Evolutionary conservation across 768 basidiomycete genomes (phyloP).

Genomic region (Lactifluus piperatus): DNA sequence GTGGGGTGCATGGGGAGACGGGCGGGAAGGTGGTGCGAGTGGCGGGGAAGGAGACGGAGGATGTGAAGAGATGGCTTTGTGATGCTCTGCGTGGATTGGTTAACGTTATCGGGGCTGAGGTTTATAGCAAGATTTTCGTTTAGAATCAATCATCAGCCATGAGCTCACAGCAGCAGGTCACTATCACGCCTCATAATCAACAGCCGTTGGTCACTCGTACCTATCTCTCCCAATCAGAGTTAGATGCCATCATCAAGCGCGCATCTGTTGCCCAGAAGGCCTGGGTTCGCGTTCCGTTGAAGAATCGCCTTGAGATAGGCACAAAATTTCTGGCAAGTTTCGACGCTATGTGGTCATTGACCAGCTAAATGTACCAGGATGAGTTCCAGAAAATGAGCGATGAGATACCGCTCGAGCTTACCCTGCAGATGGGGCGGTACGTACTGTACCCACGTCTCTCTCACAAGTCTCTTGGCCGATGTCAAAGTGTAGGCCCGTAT

Average conservation of each 20-base stretch:
- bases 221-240: constrained; percentile 51
- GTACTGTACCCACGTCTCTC: constrained; percentile 28
- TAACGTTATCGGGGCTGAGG: constrained; percentile 49
- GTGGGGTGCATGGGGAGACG: constrained; percentile 38
- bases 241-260: constrained; percentile 49
- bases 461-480: background rate
- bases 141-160: constrained; percentile 22
- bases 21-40: constrained; percentile 56
- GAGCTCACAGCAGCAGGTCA: constrained; percentile 59
- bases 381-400: constrained; percentile 46
- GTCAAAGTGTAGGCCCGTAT: constrained; percentile 51
- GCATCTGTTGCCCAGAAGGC: constrained; percentile 60
- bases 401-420: constrained; percentile 66
- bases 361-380: constrained; percentile 26
- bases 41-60: constrained; percentile 70
- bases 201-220: constrained; percentile 54
- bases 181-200: constrained; percentile 77
- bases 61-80: constrained; percentile 62
- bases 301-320: constrained; percentile 62
- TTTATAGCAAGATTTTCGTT: constrained; percentile 54
- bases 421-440: constrained; percentile 88
- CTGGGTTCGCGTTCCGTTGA: constrained; percentile 55
- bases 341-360: background rate
- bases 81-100: constrained; percentile 43
- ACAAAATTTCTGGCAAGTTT: constrained; percentile 54